A percentile compares a stretch with the other conserved stretches of the same genome.
Evolutionary conservation across 805 yeast genomes (phyloP).

Genomic region (Candida awuae): DNA sequence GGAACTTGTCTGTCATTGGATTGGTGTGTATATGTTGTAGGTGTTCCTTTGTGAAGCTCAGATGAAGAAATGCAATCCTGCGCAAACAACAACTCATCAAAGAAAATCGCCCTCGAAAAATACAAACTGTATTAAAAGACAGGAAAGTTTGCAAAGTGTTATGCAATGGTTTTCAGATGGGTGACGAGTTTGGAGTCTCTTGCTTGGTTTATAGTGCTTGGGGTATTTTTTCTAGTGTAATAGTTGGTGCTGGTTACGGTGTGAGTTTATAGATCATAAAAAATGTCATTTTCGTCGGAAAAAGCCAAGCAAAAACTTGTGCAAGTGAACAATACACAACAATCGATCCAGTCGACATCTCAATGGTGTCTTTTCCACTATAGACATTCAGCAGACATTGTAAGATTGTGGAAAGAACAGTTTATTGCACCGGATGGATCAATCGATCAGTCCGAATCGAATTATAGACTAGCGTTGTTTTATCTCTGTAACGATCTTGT

Average conservation of each 20-base stretch:
- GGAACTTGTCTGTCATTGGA: slow-evolving; percentile 79
- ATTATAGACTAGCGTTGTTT: slow-evolving; percentile 33
- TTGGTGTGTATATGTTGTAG: too few relatives aligned
- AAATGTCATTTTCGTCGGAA: slow-evolving; percentile 47
- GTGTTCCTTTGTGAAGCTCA: too few relatives aligned
- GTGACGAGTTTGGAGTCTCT: too few relatives aligned
- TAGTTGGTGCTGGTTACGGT: too few relatives aligned
- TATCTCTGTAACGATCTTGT: slow-evolving; percentile 77
- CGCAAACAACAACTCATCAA: too few relatives aligned
- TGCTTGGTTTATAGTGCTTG: too few relatives aligned
- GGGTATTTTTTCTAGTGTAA: too few relatives aligned
- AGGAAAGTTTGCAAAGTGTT: too few relatives aligned
- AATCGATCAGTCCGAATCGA: slow-evolving; percentile 28
- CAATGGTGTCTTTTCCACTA: slow-evolving; percentile 67
- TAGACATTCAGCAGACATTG: slow-evolving; percentile 46
- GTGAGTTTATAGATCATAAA: not conserved
- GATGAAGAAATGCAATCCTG: too few relatives aligned
- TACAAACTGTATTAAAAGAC: too few relatives aligned
- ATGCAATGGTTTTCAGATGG: too few relatives aligned
- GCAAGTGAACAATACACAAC: slow-evolving; percentile 52
- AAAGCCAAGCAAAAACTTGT: slow-evolving; percentile 40
- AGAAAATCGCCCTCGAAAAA: too few relatives aligned
- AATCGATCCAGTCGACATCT: slow-evolving; percentile 63
- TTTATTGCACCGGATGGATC: slow-evolving; percentile 10
- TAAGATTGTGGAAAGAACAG: slow-evolving; percentile 11